phyloP scores from a whole-genome alignment of 1,284 basidiomycete species.

The Cutaneotrichosporon sp. region DNA sequence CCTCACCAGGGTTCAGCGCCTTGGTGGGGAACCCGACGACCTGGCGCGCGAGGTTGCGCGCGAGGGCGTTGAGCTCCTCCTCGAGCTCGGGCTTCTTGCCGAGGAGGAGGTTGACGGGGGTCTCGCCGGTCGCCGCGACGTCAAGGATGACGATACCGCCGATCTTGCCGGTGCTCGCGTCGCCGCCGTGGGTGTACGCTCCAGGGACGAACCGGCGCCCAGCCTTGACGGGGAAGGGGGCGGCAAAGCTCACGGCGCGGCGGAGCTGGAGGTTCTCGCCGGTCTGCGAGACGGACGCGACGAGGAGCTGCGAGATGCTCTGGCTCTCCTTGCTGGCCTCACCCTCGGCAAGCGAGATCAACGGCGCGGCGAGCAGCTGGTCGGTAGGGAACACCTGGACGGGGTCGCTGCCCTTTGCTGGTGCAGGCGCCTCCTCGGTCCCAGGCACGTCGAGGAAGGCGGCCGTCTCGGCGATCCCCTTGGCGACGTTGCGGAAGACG shows the following conservation, averaged over 20 bases:
- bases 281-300: slow-evolving; percentile 76
- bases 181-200: slow-evolving; percentile 75
- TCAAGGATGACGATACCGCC: slow-evolving; percentile 68
- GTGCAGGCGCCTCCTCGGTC: not conserved
- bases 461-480: slow-evolving; percentile 81
- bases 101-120: slow-evolving; percentile 44
- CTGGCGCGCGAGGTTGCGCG: slow-evolving; percentile 78
- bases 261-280: slow-evolving; percentile 86
- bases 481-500: slow-evolving; percentile 74
- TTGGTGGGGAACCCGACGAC: slow-evolving; percentile 80
- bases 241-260: slow-evolving; percentile 71
- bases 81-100: slow-evolving; percentile 53
- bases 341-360: slow-evolving; percentile 59
- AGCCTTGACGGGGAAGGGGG: slow-evolving; percentile 58
- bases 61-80: slow-evolving; percentile 65
- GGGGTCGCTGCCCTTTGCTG: slow-evolving; percentile 9
- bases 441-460: slow-evolving; percentile 69
- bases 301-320: slow-evolving; percentile 74
- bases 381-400: slow-evolving; percentile 57
- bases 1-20: slow-evolving; percentile 56
- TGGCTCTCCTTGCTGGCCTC: slow-evolving; percentile 36
- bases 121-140: slow-evolving; percentile 54
- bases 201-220: slow-evolving; percentile 65
- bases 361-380: slow-evolving; percentile 65
- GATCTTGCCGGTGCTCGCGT: slow-evolving; percentile 66